These are phyloP conservation scores for Phaeosphaeriaceae sp. DNA, from an alignment of 2,329 filamentous ascomycete species.

Conservation along the genomic window DNA sequence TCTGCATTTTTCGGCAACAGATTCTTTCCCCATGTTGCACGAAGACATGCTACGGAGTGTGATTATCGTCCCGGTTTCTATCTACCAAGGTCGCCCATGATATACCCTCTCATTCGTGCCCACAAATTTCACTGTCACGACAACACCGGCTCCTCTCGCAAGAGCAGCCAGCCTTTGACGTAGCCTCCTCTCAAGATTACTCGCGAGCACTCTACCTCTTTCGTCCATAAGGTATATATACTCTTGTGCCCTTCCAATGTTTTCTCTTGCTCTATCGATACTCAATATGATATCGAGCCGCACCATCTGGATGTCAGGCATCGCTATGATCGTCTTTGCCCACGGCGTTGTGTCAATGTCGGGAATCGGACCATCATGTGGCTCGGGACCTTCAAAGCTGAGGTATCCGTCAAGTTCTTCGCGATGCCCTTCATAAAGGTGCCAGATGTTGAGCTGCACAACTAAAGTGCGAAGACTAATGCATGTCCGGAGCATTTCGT, in stretches of 20 bases:
- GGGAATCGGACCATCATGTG: conserved; percentile 2
- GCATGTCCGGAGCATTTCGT: conserved; percentile 4
- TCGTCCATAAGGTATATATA: neutral
- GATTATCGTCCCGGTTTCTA: neutral
- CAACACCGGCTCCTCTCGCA: neutral
- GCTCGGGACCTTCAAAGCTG: neutral
- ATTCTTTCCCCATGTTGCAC: neutral
- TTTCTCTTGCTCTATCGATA: neutral
- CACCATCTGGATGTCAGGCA: conserved; percentile 1
- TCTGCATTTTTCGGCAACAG: neutral
- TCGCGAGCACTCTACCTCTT: conserved; percentile 1
- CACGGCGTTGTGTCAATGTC: neutral
- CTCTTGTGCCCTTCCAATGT: neutral
- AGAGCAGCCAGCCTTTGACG: neutral
- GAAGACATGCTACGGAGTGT: too few species aligned
- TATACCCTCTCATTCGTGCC: conserved; percentile 3
- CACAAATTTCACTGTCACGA: conserved; percentile 4
- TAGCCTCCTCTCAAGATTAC: conserved; percentile 4
- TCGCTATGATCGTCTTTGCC: neutral
- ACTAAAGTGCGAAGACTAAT: neutral
- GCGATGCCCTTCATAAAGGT: conserved; percentile 2
- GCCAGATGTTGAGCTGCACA: conserved; percentile 3
- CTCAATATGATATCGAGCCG: conserved; percentile 1
- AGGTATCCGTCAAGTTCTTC: conserved; percentile 2
- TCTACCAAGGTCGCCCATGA: neutral